A percentile compares a stretch with the other conserved stretches of the same genome.
Conservation (phyloP, 345 rosid species). For the Pseudoturritis turrita region DNA sequence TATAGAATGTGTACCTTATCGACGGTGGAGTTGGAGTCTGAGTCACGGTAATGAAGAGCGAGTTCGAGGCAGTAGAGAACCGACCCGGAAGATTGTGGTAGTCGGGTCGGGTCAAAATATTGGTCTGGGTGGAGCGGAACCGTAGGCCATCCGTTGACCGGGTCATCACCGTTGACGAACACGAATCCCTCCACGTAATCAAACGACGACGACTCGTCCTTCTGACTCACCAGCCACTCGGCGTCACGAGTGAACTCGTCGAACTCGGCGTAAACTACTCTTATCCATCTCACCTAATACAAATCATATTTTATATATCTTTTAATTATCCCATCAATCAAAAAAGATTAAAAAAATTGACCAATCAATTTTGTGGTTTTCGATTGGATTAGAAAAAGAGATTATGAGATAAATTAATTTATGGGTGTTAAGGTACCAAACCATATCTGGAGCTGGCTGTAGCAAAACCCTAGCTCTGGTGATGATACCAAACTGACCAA, state of each 20-base stretch:
- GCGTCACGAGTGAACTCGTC: conserved; percentile 64
- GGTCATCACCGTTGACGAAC: conserved; percentile 76
- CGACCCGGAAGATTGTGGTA: conserved; percentile 54
- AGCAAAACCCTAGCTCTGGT: conserved; percentile 73
- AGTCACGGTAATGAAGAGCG: conserved; percentile 54
- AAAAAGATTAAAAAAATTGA: too few species aligned
- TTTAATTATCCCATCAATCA: not conserved
- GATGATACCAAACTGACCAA: conserved; percentile 91
- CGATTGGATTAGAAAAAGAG: not conserved
- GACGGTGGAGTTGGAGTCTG: conserved; percentile 42
- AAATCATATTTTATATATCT: not conserved
- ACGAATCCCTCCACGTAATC: conserved; percentile 93
- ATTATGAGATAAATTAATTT: too few species aligned
- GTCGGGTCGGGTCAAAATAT: conserved; percentile 38
- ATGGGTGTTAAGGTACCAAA: conserved; percentile 14
- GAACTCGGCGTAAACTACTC: conserved; percentile 72
- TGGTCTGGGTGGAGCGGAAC: conserved; percentile 49
- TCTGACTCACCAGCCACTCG: conserved; percentile 69
- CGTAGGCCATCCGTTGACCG: conserved; percentile 81
- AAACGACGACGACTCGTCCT: conserved; percentile 50
- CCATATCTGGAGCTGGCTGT: conserved; percentile 82
- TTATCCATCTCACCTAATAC: conserved; percentile 91
- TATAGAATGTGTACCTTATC: conserved; percentile 46
- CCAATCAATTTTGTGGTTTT: not conserved
- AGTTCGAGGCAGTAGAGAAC: conserved; percentile 88